Percentiles rank a stretch among this genome's conserved stretches.
phyloP scores from a whole-genome alignment of 345 rosid species.

The Pistacia vera region DNA sequence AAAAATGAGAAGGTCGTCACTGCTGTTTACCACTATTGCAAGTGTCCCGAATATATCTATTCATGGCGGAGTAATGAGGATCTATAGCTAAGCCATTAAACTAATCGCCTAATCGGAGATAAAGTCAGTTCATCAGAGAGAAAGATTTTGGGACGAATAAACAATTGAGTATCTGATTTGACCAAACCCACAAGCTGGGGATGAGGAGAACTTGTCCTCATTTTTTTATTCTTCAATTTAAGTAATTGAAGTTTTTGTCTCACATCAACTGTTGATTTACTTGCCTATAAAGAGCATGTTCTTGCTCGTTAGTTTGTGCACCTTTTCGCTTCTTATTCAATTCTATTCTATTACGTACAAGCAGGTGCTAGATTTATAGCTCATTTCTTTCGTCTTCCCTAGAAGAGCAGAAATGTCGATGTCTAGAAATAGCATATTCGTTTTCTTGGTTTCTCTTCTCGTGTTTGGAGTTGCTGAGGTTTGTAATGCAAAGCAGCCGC shows the following conservation, averaged over 20 bases:
- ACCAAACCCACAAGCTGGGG: too few species aligned
- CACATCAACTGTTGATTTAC: background rate
- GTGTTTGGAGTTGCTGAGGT: background rate
- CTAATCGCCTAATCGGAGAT: too few species aligned
- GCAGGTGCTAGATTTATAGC: background rate
- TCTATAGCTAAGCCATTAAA: too few species aligned
- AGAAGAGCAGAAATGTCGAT: background rate
- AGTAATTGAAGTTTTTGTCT: background rate
- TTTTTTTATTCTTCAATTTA: background rate
- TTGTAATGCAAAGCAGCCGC: background rate
- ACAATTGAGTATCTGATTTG: too few species aligned
- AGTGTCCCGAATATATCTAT: too few species aligned
- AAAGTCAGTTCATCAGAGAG: too few species aligned
- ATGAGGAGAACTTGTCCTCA: background rate
- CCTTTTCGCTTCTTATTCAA: background rate
- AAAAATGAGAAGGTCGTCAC: too few species aligned
- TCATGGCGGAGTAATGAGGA: too few species aligned
- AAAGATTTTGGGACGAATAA: too few species aligned
- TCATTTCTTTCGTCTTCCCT: background rate
- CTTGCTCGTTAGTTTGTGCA: slow-evolving; percentile 1
- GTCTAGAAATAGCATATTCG: background rate
- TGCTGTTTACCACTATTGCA: too few species aligned
- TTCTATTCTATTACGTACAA: background rate
- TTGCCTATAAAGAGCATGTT: background rate
- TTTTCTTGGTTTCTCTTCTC: background rate